Conservation (phyloP, 2,329 filamentous ascomycete species). For the Paraconiothyrium sp. region DNA sequence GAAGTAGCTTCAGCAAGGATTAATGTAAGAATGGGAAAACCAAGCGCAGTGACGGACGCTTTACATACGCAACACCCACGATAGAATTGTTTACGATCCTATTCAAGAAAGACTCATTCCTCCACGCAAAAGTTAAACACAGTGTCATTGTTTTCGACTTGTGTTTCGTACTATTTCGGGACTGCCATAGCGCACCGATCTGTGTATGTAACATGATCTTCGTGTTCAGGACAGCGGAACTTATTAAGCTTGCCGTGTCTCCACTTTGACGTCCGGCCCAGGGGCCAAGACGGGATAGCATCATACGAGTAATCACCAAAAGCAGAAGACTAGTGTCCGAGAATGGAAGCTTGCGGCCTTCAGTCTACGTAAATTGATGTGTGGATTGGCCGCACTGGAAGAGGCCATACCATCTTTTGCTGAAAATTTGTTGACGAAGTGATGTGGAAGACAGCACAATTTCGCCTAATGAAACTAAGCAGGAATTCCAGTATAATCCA, state of each 20-base stretch:
- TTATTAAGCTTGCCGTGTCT: slow-evolving; percentile 7
- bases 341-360: neutral
- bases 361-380: neutral
- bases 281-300: slow-evolving; percentile 1
- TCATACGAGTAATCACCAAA: neutral
- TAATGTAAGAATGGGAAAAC: neutral
- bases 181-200: neutral
- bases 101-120: neutral
- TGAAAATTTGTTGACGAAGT: too few relatives aligned
- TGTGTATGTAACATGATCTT: neutral
- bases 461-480: too few relatives aligned
- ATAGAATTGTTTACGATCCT: neutral
- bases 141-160: neutral
- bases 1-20: neutral
- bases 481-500: too few relatives aligned
- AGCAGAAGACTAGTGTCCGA: neutral
- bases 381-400: neutral
- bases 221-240: slow-evolving; percentile 3
- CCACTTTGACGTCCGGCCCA: slow-evolving; percentile 4
- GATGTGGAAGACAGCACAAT: too few relatives aligned
- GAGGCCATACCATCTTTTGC: too few relatives aligned
- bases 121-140: neutral
- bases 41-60: neutral
- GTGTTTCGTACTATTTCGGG: slow-evolving; percentile 1
- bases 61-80: neutral